phyloP scores from a whole-genome alignment of 306 rosid species.

The Heteromeles arbutifolia region DNA sequence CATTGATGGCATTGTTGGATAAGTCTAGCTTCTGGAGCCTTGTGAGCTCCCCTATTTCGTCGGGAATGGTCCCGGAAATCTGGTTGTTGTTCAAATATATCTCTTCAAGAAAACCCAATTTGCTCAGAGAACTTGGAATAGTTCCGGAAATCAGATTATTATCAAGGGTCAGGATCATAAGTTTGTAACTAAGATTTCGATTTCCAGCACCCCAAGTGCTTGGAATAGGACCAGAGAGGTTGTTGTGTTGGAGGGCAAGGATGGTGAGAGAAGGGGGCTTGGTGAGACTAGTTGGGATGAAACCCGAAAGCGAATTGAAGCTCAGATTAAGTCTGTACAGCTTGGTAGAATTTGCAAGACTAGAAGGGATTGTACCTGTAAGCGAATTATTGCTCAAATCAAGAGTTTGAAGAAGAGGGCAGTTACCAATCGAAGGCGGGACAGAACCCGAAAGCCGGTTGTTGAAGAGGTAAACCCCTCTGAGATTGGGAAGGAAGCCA shows the following conservation, averaged over 20 bases:
- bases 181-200: slow-evolving; percentile 34
- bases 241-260: slow-evolving; percentile 70
- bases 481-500: slow-evolving; percentile 65
- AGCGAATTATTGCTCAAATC: slow-evolving; percentile 77
- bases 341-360: slow-evolving; percentile 60
- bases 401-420: slow-evolving; percentile 68
- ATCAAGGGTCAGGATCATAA: slow-evolving; percentile 60
- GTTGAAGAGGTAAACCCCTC: slow-evolving; percentile 91
- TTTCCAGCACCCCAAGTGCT: slow-evolving; percentile 42
- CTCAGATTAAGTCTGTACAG: slow-evolving; percentile 70
- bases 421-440: slow-evolving; percentile 70
- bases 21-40: slow-evolving; percentile 65
- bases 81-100: slow-evolving; percentile 58
- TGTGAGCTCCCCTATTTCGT: slow-evolving; percentile 50
- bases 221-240: slow-evolving; percentile 63
- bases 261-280: slow-evolving; percentile 42
- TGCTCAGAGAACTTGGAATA: slow-evolving; percentile 55
- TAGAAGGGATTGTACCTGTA: slow-evolving; percentile 59
- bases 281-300: slow-evolving; percentile 53
- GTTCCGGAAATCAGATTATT: slow-evolving; percentile 55
- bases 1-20: slow-evolving; percentile 67
- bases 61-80: slow-evolving; percentile 58
- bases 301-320: slow-evolving; percentile 71
- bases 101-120: slow-evolving; percentile 46
- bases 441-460: slow-evolving; percentile 77